Evolutionary conservation across 1,284 basidiomycete genomes (phyloP), one percentile per base, ranked within the genome.

Genomic region (Puccinia polysora): DNA sequence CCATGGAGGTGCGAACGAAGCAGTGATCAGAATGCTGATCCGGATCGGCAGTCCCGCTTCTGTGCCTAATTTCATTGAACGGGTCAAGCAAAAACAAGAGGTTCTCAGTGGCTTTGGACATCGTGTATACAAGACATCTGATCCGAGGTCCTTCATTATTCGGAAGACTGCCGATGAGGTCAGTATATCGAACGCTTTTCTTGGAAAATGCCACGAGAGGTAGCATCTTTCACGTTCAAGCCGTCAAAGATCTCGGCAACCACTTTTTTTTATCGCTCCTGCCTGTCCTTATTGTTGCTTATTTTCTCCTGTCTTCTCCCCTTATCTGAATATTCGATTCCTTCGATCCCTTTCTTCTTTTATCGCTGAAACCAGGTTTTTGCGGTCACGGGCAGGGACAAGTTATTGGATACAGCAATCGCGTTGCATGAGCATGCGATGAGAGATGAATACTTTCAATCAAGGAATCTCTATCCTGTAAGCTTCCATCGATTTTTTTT

Each of bases 71-170:
- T 91, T 91, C 79, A 82, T 93, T 60, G 89, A 89, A 76, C 86
- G 88, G 15, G 91, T 93, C 69, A 93, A 93, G 81, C 84, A 83
- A 74, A 85, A 90, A 70, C 88, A 92, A 80, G 90, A 88, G 77
- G 88, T 91, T 0, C 82, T 94, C 25, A 90, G 88, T 67, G 89
- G 90, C 30, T 91, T 91, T 77, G 90, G 90, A 7, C 90, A 91
- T 80, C 86, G 89, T 14, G 71, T 75, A 4, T 75, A 75, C 45
- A 69, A 65, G 18, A 75, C 55, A 23, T 89, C 88, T 30, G 90
- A 93, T 79, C 90, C 90, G 25, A 85, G 90, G 30, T 90, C 89
- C 1, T 90, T 88, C 78, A 90, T 93, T 77, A 88, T 94, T 56
- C 86, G 90, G 68, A 88, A 89, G 81, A 89, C 87, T 6, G 90